Evolutionary conservation across 257 asterid species (phyloP).

Genomic region (Catharanthus roseus): DNA sequence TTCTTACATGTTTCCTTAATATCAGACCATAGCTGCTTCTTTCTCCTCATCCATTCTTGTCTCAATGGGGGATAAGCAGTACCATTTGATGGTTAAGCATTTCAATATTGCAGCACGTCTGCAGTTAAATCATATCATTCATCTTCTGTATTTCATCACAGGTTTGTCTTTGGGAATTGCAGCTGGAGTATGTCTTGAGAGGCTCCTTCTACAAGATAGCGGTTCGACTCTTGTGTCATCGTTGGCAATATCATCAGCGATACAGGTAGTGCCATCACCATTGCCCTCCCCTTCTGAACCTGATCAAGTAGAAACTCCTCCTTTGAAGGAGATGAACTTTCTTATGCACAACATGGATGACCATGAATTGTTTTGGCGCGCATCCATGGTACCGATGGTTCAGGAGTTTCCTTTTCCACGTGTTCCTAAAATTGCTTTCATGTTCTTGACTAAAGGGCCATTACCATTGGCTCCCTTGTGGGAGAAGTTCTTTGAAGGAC

Average conservation of each 20-base stretch:
- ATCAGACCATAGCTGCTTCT: not conserved
- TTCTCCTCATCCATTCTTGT: not conserved
- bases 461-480: conserved; percentile 54
- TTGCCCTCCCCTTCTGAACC: not conserved
- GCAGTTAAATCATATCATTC: conserved; percentile 6
- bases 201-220: conserved; percentile 2
- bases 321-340: not conserved
- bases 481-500: conserved; percentile 56
- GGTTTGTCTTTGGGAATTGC: conserved; percentile 15
- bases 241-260: not conserved
- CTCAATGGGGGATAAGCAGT: conserved; percentile 10
- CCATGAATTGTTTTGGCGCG: conserved; percentile 23
- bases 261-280: not conserved
- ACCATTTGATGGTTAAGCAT: not conserved
- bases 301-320: not conserved
- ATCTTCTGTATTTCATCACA: conserved; percentile 13
- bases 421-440: conserved; percentile 54
- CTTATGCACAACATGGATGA: conserved; percentile 17
- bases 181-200: conserved; percentile 3
- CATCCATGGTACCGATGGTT: conserved; percentile 46
- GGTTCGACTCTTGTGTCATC: not conserved
- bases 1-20: too few species aligned
- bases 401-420: conserved; percentile 24
- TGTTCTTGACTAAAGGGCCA: conserved; percentile 56
- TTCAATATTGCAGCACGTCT: conserved; percentile 8